Conservation (phyloP, 2,329 filamentous ascomycete species). For the Rhynchosporium secalis region DNA sequence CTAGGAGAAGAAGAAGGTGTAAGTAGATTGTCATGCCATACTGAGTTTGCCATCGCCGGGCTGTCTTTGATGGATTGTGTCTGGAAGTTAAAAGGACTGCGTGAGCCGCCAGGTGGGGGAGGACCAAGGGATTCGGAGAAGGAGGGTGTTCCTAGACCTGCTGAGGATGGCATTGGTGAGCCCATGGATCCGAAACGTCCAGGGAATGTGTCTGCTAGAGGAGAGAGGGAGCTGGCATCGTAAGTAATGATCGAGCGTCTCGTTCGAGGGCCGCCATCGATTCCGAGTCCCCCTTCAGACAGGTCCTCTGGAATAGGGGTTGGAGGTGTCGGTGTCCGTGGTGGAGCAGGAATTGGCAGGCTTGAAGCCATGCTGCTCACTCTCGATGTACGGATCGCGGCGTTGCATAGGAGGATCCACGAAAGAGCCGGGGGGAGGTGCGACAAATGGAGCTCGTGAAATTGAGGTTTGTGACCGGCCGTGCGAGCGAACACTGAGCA, state of each 20-base stretch:
- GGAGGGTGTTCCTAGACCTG: slow-evolving; percentile 23
- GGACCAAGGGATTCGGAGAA: slow-evolving; percentile 37
- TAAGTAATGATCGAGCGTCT: slow-evolving; percentile 39
- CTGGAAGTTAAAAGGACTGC: slow-evolving; percentile 92
- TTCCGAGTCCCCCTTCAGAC: slow-evolving; percentile 32
- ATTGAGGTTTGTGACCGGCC: neutral
- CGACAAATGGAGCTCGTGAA: neutral
- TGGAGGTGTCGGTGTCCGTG: slow-evolving; percentile 65
- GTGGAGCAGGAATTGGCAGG: slow-evolving; percentile 58
- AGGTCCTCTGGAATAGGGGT: slow-evolving; percentile 47
- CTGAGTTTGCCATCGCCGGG: slow-evolving; percentile 68
- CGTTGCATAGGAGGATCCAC: slow-evolving; percentile 10
- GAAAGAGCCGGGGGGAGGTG: neutral
- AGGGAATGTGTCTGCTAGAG: slow-evolving; percentile 42
- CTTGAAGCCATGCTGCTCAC: slow-evolving; percentile 54
- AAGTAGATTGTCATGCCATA: slow-evolving; percentile 44
- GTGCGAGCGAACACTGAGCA: neutral
- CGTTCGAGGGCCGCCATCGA: slow-evolving; percentile 27
- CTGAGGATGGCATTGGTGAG: slow-evolving; percentile 37
- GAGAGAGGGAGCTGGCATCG: slow-evolving; percentile 50
- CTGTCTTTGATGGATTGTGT: slow-evolving; percentile 74
- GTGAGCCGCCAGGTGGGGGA: slow-evolving; percentile 38
- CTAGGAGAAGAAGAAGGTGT: slow-evolving; percentile 4
- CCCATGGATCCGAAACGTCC: slow-evolving; percentile 40
- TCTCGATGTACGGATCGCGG: slow-evolving; percentile 19